Base-by-base conservation (phyloP, 2,329 filamentous ascomycete species). In the Penicillium sp. region DNA sequence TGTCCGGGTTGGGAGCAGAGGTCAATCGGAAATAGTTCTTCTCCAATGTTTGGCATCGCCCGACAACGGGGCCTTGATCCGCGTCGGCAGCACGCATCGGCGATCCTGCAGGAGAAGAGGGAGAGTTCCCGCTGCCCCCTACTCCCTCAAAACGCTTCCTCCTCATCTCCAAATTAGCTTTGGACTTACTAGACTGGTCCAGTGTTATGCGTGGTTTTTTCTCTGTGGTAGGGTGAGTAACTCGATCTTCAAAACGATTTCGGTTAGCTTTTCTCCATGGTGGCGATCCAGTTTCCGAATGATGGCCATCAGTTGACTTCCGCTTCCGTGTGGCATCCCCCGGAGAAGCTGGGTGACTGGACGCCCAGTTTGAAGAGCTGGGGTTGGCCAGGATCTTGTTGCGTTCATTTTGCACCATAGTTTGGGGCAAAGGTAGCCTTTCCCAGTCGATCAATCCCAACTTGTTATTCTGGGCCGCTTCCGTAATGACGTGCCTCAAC, bases 1-100 rank as follows among this genome's bases (percentile, higher is more conserved):
- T 87, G 68, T 92, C 88, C 52, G 92, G 86, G 62, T 95, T 90
- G 34, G 94, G 94, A 46, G 92, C 87, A 32, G 92, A 86, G 18
- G 93, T 99, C 71, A 99, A 82, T 59, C 94, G 91, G 69, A 97
- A 89, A 71, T 97, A 99, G 69, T 85, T 87, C 81, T 99, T 99
- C 76, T 97, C 93, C 64, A 97, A 79, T 25, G 80, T 82, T 73
- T 91, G 84, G 72, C 88, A 93, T 44, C 89, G 90, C 63, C 94
- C 94, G 57, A 97, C 83, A 34, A 97, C 87, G 10, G 94, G 94
- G 58, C 83, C 84, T 61, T 77, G 73, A 55, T 75, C 70, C 52
- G 72, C 71, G 61, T 73, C 69, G 55, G 73, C 70, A 62, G 75
- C 72, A 39, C 75, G 73, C 49, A 72, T 67, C 42, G 80, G 77